Percentiles rank a stretch among this genome's conserved stretches.
These are phyloP conservation scores for Mesembryanthemum crystallinum DNA, from an alignment of 148 eudicot genomes.

Conservation along the genomic window DNA sequence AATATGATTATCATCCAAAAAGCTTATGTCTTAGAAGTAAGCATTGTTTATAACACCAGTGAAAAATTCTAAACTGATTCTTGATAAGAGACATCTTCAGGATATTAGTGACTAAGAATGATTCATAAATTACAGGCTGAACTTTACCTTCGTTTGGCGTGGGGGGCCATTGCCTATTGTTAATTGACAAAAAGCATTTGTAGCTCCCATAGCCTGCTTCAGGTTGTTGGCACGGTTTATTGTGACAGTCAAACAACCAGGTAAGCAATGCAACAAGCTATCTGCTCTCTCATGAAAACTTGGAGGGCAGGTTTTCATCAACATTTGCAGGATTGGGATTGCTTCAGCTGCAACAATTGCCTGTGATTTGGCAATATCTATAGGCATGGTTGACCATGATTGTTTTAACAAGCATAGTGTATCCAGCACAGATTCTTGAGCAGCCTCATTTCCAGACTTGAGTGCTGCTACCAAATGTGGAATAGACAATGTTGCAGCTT, in stretches of 20 bases:
- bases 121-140: neutral
- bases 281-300: slow-evolving; percentile 79
- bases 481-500: slow-evolving; percentile 79
- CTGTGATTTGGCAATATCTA: slow-evolving; percentile 73
- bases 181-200: slow-evolving; percentile 72
- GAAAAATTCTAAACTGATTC: neutral
- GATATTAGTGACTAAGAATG: neutral
- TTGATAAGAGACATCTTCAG: neutral
- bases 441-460: slow-evolving; percentile 66
- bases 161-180: slow-evolving; percentile 73
- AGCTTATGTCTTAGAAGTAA: neutral
- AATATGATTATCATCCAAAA: neutral
- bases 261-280: slow-evolving; percentile 65
- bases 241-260: slow-evolving; percentile 81
- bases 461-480: slow-evolving; percentile 76
- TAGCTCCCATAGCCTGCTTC: slow-evolving; percentile 65
- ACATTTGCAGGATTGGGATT: slow-evolving; percentile 72
- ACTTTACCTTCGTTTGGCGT: slow-evolving; percentile 67
- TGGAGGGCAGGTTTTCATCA: slow-evolving; percentile 74
- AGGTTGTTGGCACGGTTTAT: slow-evolving; percentile 65
- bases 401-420: slow-evolving; percentile 62
- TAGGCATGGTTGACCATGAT: slow-evolving; percentile 74
- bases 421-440: slow-evolving; percentile 66
- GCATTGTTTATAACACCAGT: neutral
- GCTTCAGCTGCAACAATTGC: slow-evolving; percentile 74